Conservation (phyloP, 768 basidiomycete genomes). For the Filobasidium wieringae region DNA sequence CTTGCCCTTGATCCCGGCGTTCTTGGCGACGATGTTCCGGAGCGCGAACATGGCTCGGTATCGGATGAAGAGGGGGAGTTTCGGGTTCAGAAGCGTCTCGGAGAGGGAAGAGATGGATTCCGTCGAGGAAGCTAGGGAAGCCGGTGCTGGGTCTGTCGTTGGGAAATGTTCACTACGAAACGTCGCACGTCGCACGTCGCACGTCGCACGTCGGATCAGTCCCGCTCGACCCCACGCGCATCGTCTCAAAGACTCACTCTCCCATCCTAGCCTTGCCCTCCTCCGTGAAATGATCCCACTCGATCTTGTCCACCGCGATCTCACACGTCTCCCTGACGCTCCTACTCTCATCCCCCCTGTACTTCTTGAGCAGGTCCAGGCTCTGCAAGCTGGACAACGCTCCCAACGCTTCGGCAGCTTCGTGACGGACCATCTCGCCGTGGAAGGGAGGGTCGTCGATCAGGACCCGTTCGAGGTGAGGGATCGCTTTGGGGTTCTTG, state of each 20-base stretch:
- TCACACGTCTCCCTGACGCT: slow-evolving; percentile 91
- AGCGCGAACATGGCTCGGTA: slow-evolving; percentile 98
- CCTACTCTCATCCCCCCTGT: slow-evolving; percentile 57
- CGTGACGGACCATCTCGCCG: slow-evolving; percentile 88
- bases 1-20: background rate
- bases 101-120: slow-evolving; percentile 48
- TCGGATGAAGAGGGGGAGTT: slow-evolving; percentile 69
- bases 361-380: slow-evolving; percentile 58
- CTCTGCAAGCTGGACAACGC: slow-evolving; percentile 66
- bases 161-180: too few relatives aligned
- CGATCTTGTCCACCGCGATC: slow-evolving; percentile 87
- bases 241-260: slow-evolving; percentile 36
- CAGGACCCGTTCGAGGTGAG: slow-evolving; percentile 65
- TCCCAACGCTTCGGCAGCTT: slow-evolving; percentile 98
- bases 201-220: too few relatives aligned
- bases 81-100: slow-evolving; percentile 52
- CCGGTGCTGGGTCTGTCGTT: slow-evolving; percentile 39
- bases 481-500: slow-evolving; percentile 58
- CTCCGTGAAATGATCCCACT: slow-evolving; percentile 55
- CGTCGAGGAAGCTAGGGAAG: slow-evolving; percentile 20
- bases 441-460: slow-evolving; percentile 54
- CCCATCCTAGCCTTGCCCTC: slow-evolving; percentile 33
- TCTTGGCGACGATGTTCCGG: slow-evolving; percentile 69
- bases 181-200: too few relatives aligned
- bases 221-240: too few relatives aligned